Evolutionary conservation across 2,329 filamentous ascomycete species (phyloP), one percentile per base, ranked within the genome.

Genomic region (Diaporthe ampelina): DNA sequence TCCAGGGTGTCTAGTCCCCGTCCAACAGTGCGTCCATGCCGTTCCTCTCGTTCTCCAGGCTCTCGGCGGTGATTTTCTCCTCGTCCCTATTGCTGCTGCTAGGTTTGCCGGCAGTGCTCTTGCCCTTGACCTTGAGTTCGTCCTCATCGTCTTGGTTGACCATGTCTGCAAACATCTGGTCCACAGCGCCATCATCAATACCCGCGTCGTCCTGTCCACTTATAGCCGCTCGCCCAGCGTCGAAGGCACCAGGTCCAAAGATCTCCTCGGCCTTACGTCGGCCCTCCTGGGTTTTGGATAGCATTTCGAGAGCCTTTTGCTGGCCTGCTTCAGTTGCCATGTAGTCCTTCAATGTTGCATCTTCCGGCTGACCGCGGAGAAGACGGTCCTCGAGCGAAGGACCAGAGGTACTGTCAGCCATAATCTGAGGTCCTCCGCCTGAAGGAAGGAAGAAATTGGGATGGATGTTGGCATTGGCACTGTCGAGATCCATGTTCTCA

Each of bases 101-200:
- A 32, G n/a, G 56, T 67, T 75, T 58, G 43, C 37, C 45, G 13
- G 63, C 57, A n/a, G 40, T 29, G 11, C 54, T 69, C 58, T 83
- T 83, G 76, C 82, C 82, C 73, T 81, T 83, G 45, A 32, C 48
- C 57, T 72, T 72, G n/a, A 68, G 32, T 19, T 87, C 85, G 6
- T 88, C 87, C 32, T 85, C 83, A 17, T 89, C 86, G 21, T 88
- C 86, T 73, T 87, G 84, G 74, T 90, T 88, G 4, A 88, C 89
- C 76, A 90, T 84, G 57, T 90, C 88, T 58, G 86, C 84, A 78
- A 90, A 90, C 87, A 90, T 89, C 76, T 86, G 86, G 73, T 89
- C 87, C 5, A 88, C 87, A 35, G 86, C 87, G 57, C 84, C 84
- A 24, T 87, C 87, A 45, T 72, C 72, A 48, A 86, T 85, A 7